Percentiles rank a stretch among this genome's conserved stretches.
These are phyloP conservation scores for Curvularia lunata DNA, from an alignment of 2,329 filamentous ascomycete genomes.

Conservation along the genomic window DNA sequence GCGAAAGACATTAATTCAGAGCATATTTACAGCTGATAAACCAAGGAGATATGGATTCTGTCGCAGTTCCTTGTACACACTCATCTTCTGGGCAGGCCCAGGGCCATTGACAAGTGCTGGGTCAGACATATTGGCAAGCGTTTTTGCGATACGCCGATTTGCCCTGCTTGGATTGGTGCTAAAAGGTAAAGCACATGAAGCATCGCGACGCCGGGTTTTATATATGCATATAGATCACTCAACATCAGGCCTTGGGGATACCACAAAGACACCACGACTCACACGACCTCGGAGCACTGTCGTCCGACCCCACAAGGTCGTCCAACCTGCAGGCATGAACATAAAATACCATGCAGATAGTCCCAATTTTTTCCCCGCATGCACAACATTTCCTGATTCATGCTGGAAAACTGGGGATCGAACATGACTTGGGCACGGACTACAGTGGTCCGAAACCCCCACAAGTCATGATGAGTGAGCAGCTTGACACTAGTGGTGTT, in stretches of 20 bases:
- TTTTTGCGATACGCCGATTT: background rate
- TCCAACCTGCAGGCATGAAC: constrained; percentile 7
- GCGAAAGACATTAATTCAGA: rapidly evolving
- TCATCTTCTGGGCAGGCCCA: constrained; percentile 18
- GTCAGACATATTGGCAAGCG: background rate
- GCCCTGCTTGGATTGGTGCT: background rate
- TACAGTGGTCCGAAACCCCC: constrained; percentile 28
- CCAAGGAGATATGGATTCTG: constrained; percentile 31
- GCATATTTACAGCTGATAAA: constrained; percentile 20
- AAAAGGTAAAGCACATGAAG: background rate
- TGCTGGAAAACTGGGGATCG: constrained; percentile 5
- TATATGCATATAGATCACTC: constrained; percentile 12
- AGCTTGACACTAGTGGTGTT: background rate
- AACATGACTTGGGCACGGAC: constrained; percentile 24
- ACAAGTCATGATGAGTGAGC: constrained; percentile 3
- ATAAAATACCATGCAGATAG: constrained; percentile 5
- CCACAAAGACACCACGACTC: constrained; percentile 15
- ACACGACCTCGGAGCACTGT: constrained; percentile 23
- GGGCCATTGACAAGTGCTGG: constrained; percentile 5
- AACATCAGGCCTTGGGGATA: background rate
- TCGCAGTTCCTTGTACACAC: constrained; percentile 29
- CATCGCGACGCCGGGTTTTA: background rate
- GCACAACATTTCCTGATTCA: constrained; percentile 15
- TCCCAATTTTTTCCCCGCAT: constrained; percentile 18
- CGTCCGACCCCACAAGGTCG: constrained; percentile 22